phyloP scores from a whole-genome alignment of 1,139 yeast species.

The Barnettozyma hawaiiensis region DNA sequence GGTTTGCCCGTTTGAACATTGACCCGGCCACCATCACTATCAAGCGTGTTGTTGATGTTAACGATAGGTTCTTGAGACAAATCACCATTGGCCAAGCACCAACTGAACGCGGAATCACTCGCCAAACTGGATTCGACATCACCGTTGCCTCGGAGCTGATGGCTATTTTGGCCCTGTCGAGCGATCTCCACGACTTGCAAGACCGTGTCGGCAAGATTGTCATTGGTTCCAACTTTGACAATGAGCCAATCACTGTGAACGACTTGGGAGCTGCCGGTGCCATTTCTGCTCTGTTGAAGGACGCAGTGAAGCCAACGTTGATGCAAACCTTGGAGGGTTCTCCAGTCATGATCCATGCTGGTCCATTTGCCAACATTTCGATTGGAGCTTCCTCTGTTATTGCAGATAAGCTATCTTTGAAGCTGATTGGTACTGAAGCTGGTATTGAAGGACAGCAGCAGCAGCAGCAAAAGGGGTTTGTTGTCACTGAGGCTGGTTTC shows the following conservation, averaged over 20 bases:
- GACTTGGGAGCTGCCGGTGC: constrained; percentile 83
- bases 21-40: constrained; percentile 70
- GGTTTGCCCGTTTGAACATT: constrained; percentile 62
- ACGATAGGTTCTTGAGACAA: constrained; percentile 71
- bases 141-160: constrained; percentile 78
- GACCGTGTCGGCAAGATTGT: constrained; percentile 66
- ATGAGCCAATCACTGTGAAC: constrained; percentile 68
- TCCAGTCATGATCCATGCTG: constrained; percentile 81
- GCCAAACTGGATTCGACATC: constrained; percentile 73
- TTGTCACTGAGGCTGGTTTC: constrained; percentile 81
- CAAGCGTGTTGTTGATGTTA: constrained; percentile 76
- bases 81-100: constrained; percentile 73
- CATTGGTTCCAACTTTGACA: constrained; percentile 57
- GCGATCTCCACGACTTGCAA: constrained; percentile 61
- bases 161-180: constrained; percentile 75
- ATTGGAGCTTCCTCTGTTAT: constrained; percentile 80
- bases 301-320: constrained; percentile 76
- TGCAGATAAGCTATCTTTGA: constrained; percentile 70
- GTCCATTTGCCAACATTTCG: constrained; percentile 82
- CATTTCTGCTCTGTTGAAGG: constrained; percentile 68
- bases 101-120: constrained; percentile 70
- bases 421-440: constrained; percentile 49
- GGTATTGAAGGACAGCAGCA: constrained; percentile 34
- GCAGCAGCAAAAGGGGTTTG: constrained; percentile 55
- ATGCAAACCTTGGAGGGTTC: constrained; percentile 87